Evolutionary conservation across 2,329 filamentous ascomycete species (phyloP).

Genomic region (Mariannaea elegans): DNA sequence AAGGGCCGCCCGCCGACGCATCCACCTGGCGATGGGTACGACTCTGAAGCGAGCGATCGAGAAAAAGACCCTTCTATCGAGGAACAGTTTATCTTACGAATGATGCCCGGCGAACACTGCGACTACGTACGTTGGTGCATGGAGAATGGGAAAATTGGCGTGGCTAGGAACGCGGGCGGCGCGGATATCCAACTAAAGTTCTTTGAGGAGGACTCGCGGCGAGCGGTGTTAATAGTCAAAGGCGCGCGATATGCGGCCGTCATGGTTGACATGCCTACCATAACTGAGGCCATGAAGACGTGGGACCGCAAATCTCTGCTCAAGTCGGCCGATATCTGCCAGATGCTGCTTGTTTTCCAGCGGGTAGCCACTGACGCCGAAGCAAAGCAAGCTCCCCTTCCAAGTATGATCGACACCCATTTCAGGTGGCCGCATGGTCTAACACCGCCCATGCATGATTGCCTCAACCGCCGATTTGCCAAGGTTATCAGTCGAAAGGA

Average conservation of each 20-base stretch:
- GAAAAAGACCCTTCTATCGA: slow-evolving; percentile 90
- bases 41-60: slow-evolving; percentile 92
- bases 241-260: slow-evolving; percentile 78
- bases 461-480: slow-evolving; percentile 82
- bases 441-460: slow-evolving; percentile 88
- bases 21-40: slow-evolving; percentile 87
- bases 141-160: slow-evolving; percentile 78
- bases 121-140: slow-evolving; percentile 83
- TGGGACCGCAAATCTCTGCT: slow-evolving; percentile 90
- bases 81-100: slow-evolving; percentile 88
- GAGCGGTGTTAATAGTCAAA: slow-evolving; percentile 76
- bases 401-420: slow-evolving; percentile 72
- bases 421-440: slow-evolving; percentile 86
- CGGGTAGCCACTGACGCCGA: slow-evolving; percentile 72
- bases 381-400: slow-evolving; percentile 72
- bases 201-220: slow-evolving; percentile 75
- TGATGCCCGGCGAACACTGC: slow-evolving; percentile 85
- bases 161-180: slow-evolving; percentile 69
- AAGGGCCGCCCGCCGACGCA: slow-evolving; percentile 75
- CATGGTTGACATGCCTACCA: slow-evolving; percentile 84
- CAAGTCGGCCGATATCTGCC: slow-evolving; percentile 87
- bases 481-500: slow-evolving; percentile 84
- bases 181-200: slow-evolving; percentile 85
- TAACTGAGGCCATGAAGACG: slow-evolving; percentile 91
- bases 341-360: slow-evolving; percentile 86